Evolutionary conservation across 352 stramenopile genomes (phyloP), one percentile per base, ranked within the genome.

Genomic region (Phytophthora pisi): DNA sequence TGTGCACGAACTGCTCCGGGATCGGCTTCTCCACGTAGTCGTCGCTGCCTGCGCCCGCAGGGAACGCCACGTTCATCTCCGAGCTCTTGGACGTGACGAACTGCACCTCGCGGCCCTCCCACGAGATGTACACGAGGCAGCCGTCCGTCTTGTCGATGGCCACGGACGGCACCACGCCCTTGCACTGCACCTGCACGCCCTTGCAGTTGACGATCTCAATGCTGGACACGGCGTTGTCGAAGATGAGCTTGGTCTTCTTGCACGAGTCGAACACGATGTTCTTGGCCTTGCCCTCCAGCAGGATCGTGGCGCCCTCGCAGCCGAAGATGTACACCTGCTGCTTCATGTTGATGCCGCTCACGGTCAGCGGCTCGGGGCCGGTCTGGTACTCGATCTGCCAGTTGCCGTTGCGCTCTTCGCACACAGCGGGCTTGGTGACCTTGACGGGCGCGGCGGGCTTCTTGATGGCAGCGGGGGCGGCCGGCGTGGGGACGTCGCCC

Each of bases 131-230:
- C 52, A 98, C 87, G 43, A 98, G 82, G 66, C 96, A 97, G 61
- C 97, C 97, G 77, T 99, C 96, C 34, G 97, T 99, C 87, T 99
- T 99, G 87, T 99, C 98, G 79, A 99, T 99, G 5, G 95, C 93
- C 61, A 99, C 96, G 28, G 91, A 97, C 18, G 97, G 96, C 64
- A 98, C 97, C 34, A 87, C 79, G 58, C 92, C 94, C 65, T 95
- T 97, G 65, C 87, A 90, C 77, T 99, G 97, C 40, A 99, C 83
- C 72, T 99, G 95, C 58, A 99, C 90, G 65, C 92, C 95, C 84
- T 99, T 98, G 74, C 92, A 99, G 84, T 99, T 99, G 30, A 99
- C 96, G 59, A 99, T 81, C 81, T 99, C 97, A 56, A 98, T 90
- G 58, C 91, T 97, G 34, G 96, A 98, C 71, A 99, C 97, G 54